Evolutionary conservation across 176 grass and related monocot genomes (phyloP), one percentile per base, ranked within the genome.

Genomic region (Bolboschoenus planiculmis): DNA sequence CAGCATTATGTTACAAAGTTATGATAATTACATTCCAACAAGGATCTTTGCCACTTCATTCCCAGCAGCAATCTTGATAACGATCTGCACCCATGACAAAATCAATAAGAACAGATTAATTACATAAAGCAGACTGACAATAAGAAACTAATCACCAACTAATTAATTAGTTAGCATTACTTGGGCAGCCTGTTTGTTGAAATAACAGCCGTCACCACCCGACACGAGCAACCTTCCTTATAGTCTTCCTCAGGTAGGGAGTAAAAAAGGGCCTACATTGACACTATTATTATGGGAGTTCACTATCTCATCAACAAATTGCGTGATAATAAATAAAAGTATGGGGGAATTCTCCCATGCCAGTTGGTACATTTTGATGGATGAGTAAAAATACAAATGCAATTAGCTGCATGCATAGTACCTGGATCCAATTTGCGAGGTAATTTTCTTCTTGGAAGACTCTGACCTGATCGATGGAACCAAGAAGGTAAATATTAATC

Each of bases 341-440:
- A n/a, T n/a, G n/a, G n/a, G n/a, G n/a, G n/a, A n/a, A n/a, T n/a
- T n/a, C n/a, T n/a, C n/a, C n/a, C n/a, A n/a, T n/a, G n/a, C n/a
- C n/a, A n/a, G n/a, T n/a, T n/a, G n/a, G n/a, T n/a, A n/a, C n/a
- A n/a, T n/a, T n/a, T n/a, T n/a, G n/a, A n/a, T n/a, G n/a, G n/a
- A n/a, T n/a, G n/a, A n/a, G n/a, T n/a, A 56, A 43, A 58, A 83
- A n/a, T n/a, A n/a, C 35, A 35, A n/a, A 7, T 43, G 10, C 71
- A 37, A 50, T 3, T n/a, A 83, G 78, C n/a, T 29, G 31, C 24
- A 27, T n/a, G n/a, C n/a, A 14, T 72, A n/a, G 63, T 63, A 94
- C 94, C 94, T 97, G 94, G 89, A 97, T 92, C 94, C 94, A 97
- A 62, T 94, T 97, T 29, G 94, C 91, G 4, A 97, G 84, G 83